Conservation (phyloP, 179 eudicot genomes). For the Pouteria campechiana region DNA sequence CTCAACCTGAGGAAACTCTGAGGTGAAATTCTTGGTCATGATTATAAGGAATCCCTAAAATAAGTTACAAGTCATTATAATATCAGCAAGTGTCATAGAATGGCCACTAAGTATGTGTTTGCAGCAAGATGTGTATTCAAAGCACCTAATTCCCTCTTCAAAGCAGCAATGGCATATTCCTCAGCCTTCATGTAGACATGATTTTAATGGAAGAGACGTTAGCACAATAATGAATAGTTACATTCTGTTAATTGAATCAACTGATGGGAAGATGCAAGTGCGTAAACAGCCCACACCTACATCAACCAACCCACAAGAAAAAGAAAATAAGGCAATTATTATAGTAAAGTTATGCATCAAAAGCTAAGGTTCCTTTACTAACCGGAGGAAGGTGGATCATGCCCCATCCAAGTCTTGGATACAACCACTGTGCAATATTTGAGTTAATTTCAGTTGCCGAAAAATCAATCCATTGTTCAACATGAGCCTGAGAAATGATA, state of each 20-base stretch:
- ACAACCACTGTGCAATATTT: conserved; percentile 17
- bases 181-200: conserved; percentile 51
- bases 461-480: conserved; percentile 67
- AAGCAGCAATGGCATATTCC: conserved; percentile 43
- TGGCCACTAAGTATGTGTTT: conserved; percentile 65
- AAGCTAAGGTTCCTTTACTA: too few species aligned
- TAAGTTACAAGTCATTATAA: conserved; percentile 47
- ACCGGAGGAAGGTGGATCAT: conserved; percentile 19
- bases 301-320: too few species aligned
- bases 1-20: conserved; percentile 71
- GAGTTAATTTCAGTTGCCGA: conserved; percentile 41
- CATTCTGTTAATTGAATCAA: too few species aligned
- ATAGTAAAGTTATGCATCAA: too few species aligned
- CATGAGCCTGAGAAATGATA: conserved; percentile 22
- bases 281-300: too few species aligned
- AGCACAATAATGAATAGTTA: too few species aligned
- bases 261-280: too few species aligned
- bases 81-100: conserved; percentile 59
- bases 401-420: conserved; percentile 29
- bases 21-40: conserved; percentile 65
- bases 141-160: conserved; percentile 56
- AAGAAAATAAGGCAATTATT: too few species aligned
- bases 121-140: conserved; percentile 58
- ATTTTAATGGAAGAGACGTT: too few species aligned
- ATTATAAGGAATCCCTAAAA: conserved; percentile 23